Evolutionary conservation across 306 rosid genomes (phyloP).

Genomic region (Cicer yamashitae): DNA sequence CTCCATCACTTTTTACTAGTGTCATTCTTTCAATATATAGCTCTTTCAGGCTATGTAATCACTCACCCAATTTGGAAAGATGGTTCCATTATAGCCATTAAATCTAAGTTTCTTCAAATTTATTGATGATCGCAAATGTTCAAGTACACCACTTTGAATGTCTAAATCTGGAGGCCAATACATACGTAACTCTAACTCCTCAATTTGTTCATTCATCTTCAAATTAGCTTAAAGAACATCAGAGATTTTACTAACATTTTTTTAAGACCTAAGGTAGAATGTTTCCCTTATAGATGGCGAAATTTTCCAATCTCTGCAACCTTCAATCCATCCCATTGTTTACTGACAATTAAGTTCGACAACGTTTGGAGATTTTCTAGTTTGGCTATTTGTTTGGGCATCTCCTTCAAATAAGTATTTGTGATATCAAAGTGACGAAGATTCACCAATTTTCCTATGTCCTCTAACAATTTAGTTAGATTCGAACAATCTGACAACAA

Average conservation of each 20-base stretch:
- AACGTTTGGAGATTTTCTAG: background rate
- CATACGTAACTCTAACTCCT: background rate
- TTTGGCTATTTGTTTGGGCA: background rate
- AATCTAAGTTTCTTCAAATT: conserved; percentile 18
- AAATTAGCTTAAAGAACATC: conserved; percentile 3
- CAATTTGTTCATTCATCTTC: background rate
- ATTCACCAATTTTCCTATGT: background rate
- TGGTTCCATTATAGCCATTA: conserved; percentile 2
- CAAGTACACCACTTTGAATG: background rate
- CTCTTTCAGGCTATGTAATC: background rate
- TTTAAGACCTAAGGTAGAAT: background rate
- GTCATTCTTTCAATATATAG: background rate
- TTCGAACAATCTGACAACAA: background rate
- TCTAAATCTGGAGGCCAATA: background rate
- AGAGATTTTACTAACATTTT: background rate
- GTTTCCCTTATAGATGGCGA: background rate
- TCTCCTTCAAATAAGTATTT: background rate
- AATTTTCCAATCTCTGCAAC: background rate
- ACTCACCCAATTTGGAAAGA: background rate
- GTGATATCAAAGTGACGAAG: background rate
- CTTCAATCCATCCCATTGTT: background rate
- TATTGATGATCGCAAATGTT: background rate
- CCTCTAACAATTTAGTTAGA: background rate
- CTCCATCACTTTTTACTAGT: background rate
- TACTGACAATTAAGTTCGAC: conserved; percentile 1